phyloP scores from a whole-genome alignment of 2,329 filamentous ascomycete species.

The Emydomyces testavorans region DNA sequence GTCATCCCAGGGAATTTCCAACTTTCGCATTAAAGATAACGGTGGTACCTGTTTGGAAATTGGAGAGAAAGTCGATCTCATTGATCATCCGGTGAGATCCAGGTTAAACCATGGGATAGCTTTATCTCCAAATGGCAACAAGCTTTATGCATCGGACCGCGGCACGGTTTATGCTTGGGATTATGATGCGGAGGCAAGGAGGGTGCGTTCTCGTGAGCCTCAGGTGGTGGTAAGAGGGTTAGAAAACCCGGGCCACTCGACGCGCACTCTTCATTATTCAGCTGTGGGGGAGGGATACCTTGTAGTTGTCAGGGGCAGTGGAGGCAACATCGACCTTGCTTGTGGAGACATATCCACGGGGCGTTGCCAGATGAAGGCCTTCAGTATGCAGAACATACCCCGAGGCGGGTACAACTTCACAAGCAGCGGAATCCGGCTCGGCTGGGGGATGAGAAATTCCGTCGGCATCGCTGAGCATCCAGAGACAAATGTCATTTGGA shows the following conservation, averaged over 20 bases:
- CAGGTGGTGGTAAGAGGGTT: slow-evolving; percentile 51
- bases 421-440: slow-evolving; percentile 41
- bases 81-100: slow-evolving; percentile 2
- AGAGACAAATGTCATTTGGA: slow-evolving; percentile 30
- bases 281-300: slow-evolving; percentile 44
- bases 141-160: slow-evolving; percentile 45
- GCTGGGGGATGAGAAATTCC: slow-evolving; percentile 63
- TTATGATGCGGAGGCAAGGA: slow-evolving; percentile 46
- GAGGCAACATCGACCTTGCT: slow-evolving; percentile 48
- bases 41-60: slow-evolving; percentile 17
- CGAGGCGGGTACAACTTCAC: slow-evolving; percentile 37
- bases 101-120: slow-evolving; percentile 42
- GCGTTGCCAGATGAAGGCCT: slow-evolving; percentile 56
- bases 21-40: slow-evolving; percentile 29
- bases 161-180: slow-evolving; percentile 52
- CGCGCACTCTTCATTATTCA: slow-evolving; percentile 56
- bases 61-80: slow-evolving; percentile 5
- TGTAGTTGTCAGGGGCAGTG: slow-evolving; percentile 55
- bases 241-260: slow-evolving; percentile 49
- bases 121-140: slow-evolving; percentile 39
- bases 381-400: slow-evolving; percentile 39
- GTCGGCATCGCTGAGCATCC: slow-evolving; percentile 48
- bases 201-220: slow-evolving; percentile 36
- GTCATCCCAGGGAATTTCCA: slow-evolving; percentile 31
- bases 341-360: slow-evolving; percentile 45